phyloP scores from a whole-genome alignment of 495 filamentous ascomycete genomes.

The Neurospora terricola region DNA sequence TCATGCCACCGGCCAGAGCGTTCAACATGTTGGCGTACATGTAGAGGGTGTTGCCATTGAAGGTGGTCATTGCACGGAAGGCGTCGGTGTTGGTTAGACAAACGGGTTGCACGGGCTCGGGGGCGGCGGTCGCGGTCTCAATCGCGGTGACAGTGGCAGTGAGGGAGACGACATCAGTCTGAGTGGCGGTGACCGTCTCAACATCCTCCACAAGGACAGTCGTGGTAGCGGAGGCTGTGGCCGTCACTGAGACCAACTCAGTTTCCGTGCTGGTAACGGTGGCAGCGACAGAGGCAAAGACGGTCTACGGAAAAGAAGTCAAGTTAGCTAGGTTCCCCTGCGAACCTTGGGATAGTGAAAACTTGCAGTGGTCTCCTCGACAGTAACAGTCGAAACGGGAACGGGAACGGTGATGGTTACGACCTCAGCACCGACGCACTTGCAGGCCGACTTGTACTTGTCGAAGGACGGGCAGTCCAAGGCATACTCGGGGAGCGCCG shows the following conservation, averaged over 20 bases:
- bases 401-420: conserved; percentile 1
- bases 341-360: neutral
- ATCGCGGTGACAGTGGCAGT: conserved; percentile 3
- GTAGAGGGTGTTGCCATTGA: neutral
- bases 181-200: conserved; percentile 1
- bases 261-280: neutral
- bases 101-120: conserved; percentile 1
- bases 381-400: conserved; percentile 1
- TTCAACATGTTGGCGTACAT: conserved; percentile 8
- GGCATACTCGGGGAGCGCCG: conserved; percentile 2
- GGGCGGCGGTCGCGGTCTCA: conserved; percentile 3
- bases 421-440: conserved; percentile 4
- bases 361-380: neutral
- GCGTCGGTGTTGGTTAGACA: neutral
- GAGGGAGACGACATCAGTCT: neutral
- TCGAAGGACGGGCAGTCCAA: conserved; percentile 6
- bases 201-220: neutral
- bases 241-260: neutral
- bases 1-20: neutral
- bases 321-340: neutral
- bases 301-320: neutral
- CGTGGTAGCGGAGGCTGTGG: neutral
- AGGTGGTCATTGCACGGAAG: neutral
- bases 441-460: conserved; percentile 11
- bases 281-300: conserved; percentile 1